Conservation (phyloP, 768 basidiomycete genomes). For the Rhodocollybia butyracea region DNA sequence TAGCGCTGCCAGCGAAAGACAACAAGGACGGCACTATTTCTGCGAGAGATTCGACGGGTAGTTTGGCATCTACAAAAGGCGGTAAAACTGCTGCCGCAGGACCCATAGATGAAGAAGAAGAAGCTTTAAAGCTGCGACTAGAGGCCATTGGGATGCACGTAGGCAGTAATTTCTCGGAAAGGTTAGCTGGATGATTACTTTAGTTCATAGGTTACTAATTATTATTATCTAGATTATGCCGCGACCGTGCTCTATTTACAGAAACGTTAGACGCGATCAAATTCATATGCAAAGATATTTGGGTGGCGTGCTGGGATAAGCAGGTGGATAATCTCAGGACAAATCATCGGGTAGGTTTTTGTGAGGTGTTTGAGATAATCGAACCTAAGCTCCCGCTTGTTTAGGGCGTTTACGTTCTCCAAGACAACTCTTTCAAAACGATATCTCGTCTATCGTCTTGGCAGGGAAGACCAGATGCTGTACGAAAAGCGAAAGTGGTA, state of each 20-base stretch:
- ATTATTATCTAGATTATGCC: slow-evolving; percentile 55
- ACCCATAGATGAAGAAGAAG: slow-evolving; percentile 65
- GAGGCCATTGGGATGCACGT: slow-evolving; percentile 86
- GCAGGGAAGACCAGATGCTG: slow-evolving; percentile 71
- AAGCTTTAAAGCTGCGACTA: slow-evolving; percentile 61
- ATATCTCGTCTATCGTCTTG: slow-evolving; percentile 78
- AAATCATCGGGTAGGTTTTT: slow-evolving; percentile 75
- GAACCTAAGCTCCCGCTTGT: neutral
- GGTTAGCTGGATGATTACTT: slow-evolving; percentile 44
- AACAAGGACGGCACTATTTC: slow-evolving; percentile 34
- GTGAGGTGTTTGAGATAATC: slow-evolving; percentile 1
- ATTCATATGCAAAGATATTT: slow-evolving; percentile 96
- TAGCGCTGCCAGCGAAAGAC: slow-evolving; percentile 32
- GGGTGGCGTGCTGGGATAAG: slow-evolving; percentile 88
- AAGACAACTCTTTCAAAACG: slow-evolving; percentile 89
- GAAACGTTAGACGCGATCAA: slow-evolving; percentile 91
- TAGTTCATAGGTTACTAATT: neutral
- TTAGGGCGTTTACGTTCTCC: slow-evolving; percentile 90
- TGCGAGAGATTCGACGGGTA: slow-evolving; percentile 34
- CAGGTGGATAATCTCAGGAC: slow-evolving; percentile 95
- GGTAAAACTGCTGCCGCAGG: slow-evolving; percentile 24
- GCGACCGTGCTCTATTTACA: slow-evolving; percentile 68
- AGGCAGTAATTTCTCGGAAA: slow-evolving; percentile 82
- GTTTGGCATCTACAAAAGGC: slow-evolving; percentile 31
- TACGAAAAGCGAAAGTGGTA: slow-evolving; percentile 70